A percentile compares a stretch with the other conserved stretches of the same genome.
These are phyloP conservation scores for Ilyonectria destructans DNA, from an alignment of 2,329 filamentous ascomycete genomes.

Conservation along the genomic window DNA sequence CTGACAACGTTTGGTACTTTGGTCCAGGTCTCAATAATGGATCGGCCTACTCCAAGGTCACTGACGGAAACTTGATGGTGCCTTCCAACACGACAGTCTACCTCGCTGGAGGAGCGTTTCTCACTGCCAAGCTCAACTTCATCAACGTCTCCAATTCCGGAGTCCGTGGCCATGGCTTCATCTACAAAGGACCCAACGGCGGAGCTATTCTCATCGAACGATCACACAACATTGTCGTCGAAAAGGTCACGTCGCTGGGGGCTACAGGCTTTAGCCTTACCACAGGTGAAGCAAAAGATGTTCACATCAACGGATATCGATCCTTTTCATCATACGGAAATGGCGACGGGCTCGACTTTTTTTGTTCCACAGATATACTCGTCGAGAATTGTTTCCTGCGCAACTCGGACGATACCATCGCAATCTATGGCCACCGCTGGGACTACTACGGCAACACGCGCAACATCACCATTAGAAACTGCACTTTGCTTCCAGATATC, in stretches of 20 bases:
- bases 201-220: constrained; percentile 33
- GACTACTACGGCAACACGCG: constrained; percentile 52
- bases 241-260: constrained; percentile 40
- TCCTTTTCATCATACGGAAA: constrained; percentile 41
- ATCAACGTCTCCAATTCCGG: constrained; percentile 24
- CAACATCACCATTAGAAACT: constrained; percentile 54
- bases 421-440: constrained; percentile 54
- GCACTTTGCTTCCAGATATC: constrained; percentile 51
- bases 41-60: constrained; percentile 36
- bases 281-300: constrained; percentile 36
- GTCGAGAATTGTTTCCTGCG: constrained; percentile 55
- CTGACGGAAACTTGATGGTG: constrained; percentile 33
- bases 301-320: constrained; percentile 41
- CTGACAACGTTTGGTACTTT: constrained; percentile 45
- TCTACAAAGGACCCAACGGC: constrained; percentile 33
- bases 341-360: constrained; percentile 50
- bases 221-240: constrained; percentile 40
- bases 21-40: constrained; percentile 46
- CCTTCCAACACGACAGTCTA: constrained; percentile 39
- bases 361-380: constrained; percentile 35
- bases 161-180: constrained; percentile 46
- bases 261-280: constrained; percentile 39
- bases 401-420: constrained; percentile 57
- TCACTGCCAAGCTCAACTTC: constrained; percentile 43
- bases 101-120: constrained; percentile 37